These are phyloP conservation scores for Paracamarosporium sp. DNA, from an alignment of 2,329 filamentous ascomycete genomes.

Conservation along the genomic window DNA sequence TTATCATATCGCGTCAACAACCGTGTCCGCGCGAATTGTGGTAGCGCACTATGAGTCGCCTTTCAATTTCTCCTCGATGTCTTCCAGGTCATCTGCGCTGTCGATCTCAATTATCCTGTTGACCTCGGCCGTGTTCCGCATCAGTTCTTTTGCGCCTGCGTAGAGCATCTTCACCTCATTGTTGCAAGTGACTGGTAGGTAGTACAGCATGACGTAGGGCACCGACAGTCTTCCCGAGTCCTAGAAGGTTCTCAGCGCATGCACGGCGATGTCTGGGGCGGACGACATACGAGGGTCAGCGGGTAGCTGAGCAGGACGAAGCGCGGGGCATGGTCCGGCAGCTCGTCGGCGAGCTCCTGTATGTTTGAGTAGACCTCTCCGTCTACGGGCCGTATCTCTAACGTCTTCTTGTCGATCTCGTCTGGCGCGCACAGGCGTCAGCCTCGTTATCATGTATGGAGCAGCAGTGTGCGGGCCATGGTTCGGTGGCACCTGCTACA, in stretches of 20 bases:
- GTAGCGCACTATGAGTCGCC: slow-evolving; percentile 21
- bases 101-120: slow-evolving; percentile 85
- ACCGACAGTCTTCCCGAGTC: slow-evolving; percentile 83
- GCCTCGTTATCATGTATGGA: slow-evolving; percentile 20
- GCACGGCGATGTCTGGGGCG: slow-evolving; percentile 7
- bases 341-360: slow-evolving; percentile 81
- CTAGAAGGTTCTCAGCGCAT: slow-evolving; percentile 52
- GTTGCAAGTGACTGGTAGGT: slow-evolving; percentile 91
- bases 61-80: slow-evolving; percentile 74
- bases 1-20: background rate
- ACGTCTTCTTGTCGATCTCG: slow-evolving; percentile 85
- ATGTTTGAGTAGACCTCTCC: slow-evolving; percentile 84
- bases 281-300: slow-evolving; percentile 71
- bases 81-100: slow-evolving; percentile 78
- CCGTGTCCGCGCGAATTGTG: background rate
- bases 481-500: background rate
- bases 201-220: slow-evolving; percentile 94
- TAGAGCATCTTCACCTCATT: slow-evolving; percentile 89
- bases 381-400: slow-evolving; percentile 87
- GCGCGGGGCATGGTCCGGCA: slow-evolving; percentile 89
- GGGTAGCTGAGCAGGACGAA: slow-evolving; percentile 93
- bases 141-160: slow-evolving; percentile 92
- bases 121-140: slow-evolving; percentile 93
- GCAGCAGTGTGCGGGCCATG: background rate
- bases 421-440: slow-evolving; percentile 61